Base-by-base conservation (phyloP, 2,329 filamentous ascomycete genomes). In the Alternaria viburni region DNA sequence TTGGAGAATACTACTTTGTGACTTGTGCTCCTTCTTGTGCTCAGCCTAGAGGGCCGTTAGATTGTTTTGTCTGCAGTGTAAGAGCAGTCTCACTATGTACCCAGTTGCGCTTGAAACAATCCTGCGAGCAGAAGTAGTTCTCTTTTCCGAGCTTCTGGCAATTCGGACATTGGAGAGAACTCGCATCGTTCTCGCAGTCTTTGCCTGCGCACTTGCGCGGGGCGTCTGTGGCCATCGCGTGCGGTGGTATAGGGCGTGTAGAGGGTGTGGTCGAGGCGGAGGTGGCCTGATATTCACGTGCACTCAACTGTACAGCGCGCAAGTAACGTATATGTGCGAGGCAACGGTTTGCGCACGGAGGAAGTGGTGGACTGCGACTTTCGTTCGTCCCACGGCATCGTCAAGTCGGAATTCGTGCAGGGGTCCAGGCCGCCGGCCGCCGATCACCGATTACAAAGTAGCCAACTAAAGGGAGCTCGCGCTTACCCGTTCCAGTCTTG, bases 21-120 rank as follows among this genome's bases (percentile, higher is more conserved):
- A 87, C 84, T 97, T 97, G 84, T 97, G 93, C 71, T 90, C 80
- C 66, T 85, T 81, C 83, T 97, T 98, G 84, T 98, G 95, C 65
- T 90, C 88, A 80, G 83, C 85, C 94, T 97, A 75, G 56, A 17
- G 60, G 47, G 41, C 50, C 28, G 64, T 78, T 72, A 77, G 74
- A 64, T 56, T 51, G 54, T 59, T 54, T 67, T 54, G 45, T 52
- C 60, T 64, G 59, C 51, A 61, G 28, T 45, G 21, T 52, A 47
- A 45, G 54, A 50, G 21, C 25, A n/a, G 51, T 69, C 62, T 68
- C 69, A 71, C 62, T 69, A 72, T 71, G 74, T 89, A 98, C 96
- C 96, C 96, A 99, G 85, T 93, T 99, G 81, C 90, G 91, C 86
- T 97, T 98, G 84, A 99, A 99, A 85, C 96, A 99, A 74, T 98